phyloP scores from a whole-genome alignment of 768 basidiomycete genomes.

The Xerocomellus amylosporus region DNA sequence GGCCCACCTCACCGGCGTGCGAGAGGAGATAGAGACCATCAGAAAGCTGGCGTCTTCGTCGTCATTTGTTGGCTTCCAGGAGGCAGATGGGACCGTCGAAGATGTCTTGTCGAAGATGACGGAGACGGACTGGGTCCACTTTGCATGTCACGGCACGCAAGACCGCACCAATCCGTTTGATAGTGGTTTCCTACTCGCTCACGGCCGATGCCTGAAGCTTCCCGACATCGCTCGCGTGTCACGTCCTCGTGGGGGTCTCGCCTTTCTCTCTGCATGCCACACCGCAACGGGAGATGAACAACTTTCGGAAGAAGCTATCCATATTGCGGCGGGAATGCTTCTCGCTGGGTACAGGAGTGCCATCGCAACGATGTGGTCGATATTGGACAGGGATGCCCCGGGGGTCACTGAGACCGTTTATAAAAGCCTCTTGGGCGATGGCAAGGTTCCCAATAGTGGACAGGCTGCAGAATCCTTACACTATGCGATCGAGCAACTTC shows the following conservation, averaged over 20 bases:
- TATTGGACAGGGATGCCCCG: too few species aligned
- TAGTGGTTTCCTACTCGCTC: slow-evolving; percentile 18
- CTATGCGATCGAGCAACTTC: too few species aligned
- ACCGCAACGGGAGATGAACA: neutral
- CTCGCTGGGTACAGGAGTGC: too few species aligned
- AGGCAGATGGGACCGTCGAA: neutral
- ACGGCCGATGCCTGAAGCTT: neutral
- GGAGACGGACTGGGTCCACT: slow-evolving; percentile 16
- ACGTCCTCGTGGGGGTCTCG: slow-evolving; percentile 27
- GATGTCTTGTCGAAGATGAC: neutral
- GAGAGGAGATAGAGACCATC: slow-evolving; percentile 22
- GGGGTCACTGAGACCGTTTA: too few species aligned
- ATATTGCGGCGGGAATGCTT: too few species aligned
- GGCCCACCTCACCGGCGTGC: neutral
- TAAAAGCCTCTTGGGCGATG: too few species aligned
- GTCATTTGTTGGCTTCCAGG: neutral
- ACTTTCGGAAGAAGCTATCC: neutral
- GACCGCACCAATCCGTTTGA: slow-evolving; percentile 15
- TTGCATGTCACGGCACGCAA: slow-evolving; percentile 33
- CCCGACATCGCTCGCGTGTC: neutral
- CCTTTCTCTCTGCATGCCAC: neutral
- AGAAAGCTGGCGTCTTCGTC: too few species aligned
- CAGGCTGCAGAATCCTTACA: too few species aligned
- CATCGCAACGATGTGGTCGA: too few species aligned
- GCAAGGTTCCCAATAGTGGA: too few species aligned